phyloP scores from a whole-genome alignment of 495 filamentous ascomycete species.

The Lineolata rhizophorae region DNA sequence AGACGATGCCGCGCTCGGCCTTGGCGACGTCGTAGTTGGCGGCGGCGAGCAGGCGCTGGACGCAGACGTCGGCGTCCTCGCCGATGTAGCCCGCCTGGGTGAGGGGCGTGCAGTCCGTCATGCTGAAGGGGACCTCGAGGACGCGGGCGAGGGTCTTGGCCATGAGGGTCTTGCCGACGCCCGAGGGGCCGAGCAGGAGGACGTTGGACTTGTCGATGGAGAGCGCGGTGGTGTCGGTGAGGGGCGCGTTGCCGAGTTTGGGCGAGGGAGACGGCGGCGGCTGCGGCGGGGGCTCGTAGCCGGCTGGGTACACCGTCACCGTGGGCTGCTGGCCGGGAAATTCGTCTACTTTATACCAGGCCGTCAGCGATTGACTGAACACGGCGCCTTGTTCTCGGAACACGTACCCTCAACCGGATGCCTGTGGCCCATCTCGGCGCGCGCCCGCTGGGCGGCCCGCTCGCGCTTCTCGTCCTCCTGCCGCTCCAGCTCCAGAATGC shows the following conservation, averaged over 20 bases:
- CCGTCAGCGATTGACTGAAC: too few species aligned
- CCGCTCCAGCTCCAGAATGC: conserved; percentile 52
- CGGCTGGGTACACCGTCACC: conserved; percentile 19
- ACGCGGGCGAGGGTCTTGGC: conserved; percentile 58
- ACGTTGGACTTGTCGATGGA: conserved; percentile 93
- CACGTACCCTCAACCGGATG: conserved; percentile 32
- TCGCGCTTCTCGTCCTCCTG: conserved; percentile 61
- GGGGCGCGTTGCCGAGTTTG: conserved; percentile 19
- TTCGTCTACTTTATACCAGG: conserved; percentile 37
- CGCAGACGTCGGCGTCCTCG: conserved; percentile 83
- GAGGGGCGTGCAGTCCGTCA: conserved; percentile 92
- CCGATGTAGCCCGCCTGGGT: conserved; percentile 96
- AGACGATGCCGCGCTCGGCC: conserved; percentile 81
- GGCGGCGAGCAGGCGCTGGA: conserved; percentile 72
- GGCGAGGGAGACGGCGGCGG: conserved; percentile 13
- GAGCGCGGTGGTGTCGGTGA: conserved; percentile 29
- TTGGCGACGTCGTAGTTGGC: conserved; percentile 73
- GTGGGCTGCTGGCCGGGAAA: conserved; percentile 51
- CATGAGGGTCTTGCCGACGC: conserved; percentile 94
- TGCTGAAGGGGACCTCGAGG: conserved; percentile 85
- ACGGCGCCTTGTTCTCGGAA: too few species aligned
- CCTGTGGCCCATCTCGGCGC: conserved; percentile 21
- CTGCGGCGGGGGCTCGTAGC: conserved; percentile 7
- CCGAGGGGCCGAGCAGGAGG: conserved; percentile 78
- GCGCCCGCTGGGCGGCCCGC: conserved; percentile 27